Percentiles rank a stretch among this genome's conserved stretches.
phyloP scores from a whole-genome alignment of 495 filamentous ascomycete species.

The Astrothelium macrocarpum region DNA sequence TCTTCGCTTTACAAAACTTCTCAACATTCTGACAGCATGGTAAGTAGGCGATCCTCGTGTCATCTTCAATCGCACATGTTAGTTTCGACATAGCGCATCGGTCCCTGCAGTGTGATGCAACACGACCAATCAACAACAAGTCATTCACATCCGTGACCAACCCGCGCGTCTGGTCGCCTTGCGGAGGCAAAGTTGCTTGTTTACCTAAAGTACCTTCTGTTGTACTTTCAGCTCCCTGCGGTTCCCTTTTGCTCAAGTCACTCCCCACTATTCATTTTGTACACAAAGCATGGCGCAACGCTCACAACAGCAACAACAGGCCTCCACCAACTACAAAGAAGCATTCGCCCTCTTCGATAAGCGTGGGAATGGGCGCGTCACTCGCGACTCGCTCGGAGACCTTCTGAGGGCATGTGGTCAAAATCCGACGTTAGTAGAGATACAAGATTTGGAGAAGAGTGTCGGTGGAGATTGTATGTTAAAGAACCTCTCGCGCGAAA shows the following conservation, averaged over 20 bases:
- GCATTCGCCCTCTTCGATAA: conserved; percentile 99
- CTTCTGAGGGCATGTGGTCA: conserved; percentile 93
- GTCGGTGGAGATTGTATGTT: conserved; percentile 81
- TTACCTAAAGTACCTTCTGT: background rate
- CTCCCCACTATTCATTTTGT: background rate
- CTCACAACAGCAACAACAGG: conserved; percentile 40
- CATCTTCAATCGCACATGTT: background rate
- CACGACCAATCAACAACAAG: conserved; percentile 3
- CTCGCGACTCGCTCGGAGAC: conserved; percentile 79
- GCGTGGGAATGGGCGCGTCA: conserved; percentile 84
- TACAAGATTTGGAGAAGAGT: conserved; percentile 75
- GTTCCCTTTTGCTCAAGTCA: background rate
- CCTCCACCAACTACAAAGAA: conserved; percentile 99
- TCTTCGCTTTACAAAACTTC: background rate
- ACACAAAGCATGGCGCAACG: background rate
- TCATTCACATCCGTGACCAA: background rate
- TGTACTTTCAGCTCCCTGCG: background rate
- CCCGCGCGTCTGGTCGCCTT: background rate
- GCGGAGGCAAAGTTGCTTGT: background rate
- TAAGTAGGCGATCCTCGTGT: background rate
- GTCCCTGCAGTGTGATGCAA: background rate
- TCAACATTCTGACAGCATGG: background rate
- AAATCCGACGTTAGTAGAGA: conserved; percentile 91
- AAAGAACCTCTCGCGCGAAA: background rate
- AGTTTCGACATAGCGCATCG: background rate